A percentile compares a stretch with the other conserved stretches of the same genome.
Conservation (phyloP, 805 yeast species). For the Ogataea zsoltii region DNA sequence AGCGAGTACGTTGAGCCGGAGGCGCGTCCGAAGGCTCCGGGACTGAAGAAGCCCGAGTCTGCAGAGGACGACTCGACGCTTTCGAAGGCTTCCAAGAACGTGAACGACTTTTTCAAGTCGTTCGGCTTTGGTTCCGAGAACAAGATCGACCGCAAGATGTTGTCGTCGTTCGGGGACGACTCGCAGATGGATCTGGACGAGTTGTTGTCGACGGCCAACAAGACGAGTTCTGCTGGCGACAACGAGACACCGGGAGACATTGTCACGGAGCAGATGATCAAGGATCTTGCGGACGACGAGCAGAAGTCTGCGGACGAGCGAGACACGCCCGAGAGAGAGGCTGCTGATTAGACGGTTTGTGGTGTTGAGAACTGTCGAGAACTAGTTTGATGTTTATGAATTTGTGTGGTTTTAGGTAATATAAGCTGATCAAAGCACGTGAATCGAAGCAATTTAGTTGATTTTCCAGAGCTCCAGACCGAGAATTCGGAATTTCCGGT, state of each 20-base stretch:
- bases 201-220: conserved; percentile 1
- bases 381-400: background rate
- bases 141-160: conserved; percentile 14
- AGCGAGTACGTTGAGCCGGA: conserved; percentile 8
- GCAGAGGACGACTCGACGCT: conserved; percentile 7
- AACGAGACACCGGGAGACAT: conserved; percentile 1
- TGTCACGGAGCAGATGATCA: conserved; percentile 11
- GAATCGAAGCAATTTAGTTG: conserved; percentile 26
- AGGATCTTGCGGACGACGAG: conserved; percentile 13
- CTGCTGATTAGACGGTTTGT: background rate
- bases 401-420: background rate
- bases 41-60: background rate
- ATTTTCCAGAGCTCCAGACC: conserved; percentile 88
- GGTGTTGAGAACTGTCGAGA: background rate
- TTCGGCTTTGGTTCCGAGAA: conserved; percentile 19
- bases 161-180: conserved; percentile 24
- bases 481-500: conserved; percentile 67
- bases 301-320: conserved; percentile 7
- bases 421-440: background rate
- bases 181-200: conserved; percentile 20
- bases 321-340: background rate
- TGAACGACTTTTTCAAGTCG: conserved; percentile 19
- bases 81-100: conserved; percentile 13
- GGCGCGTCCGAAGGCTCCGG: conserved; percentile 3
- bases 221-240: conserved; percentile 1